These are phyloP conservation scores for Geosiphon pyriformis DNA, from an alignment of 192 early-diverging fungal genomes.

Conservation along the genomic window DNA sequence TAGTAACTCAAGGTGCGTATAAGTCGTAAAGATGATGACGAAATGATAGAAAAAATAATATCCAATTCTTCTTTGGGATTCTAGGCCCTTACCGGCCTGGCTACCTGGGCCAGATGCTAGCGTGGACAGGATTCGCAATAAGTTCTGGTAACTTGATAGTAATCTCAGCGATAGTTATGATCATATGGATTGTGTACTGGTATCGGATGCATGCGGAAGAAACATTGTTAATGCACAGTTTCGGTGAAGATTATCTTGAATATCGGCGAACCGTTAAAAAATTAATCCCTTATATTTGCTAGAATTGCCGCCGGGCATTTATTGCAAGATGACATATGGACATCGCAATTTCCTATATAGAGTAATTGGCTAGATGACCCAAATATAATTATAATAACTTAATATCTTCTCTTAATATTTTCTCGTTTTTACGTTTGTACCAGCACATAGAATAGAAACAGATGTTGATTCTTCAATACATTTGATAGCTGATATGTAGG, in stretches of 20 bases:
- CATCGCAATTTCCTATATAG: too few species aligned
- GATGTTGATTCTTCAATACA: too few species aligned
- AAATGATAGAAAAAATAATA: not conserved
- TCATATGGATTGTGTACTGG: constrained; percentile 19
- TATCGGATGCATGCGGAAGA: constrained; percentile 33
- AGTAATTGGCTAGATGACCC: too few species aligned
- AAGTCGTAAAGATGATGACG: not conserved
- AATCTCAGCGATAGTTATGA: constrained; percentile 11
- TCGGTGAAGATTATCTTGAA: constrained; percentile 40
- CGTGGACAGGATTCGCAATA: constrained; percentile 34
- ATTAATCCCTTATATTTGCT: constrained; percentile 13
- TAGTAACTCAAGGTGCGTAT: constrained; percentile 3
- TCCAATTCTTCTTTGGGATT: constrained; percentile 3
- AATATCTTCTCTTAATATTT: too few species aligned
- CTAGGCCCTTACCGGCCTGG: constrained; percentile 36
- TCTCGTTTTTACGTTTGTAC: too few species aligned
- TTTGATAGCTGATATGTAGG: too few species aligned
- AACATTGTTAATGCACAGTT: constrained; percentile 28
- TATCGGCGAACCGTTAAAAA: constrained; percentile 21
- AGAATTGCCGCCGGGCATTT: too few species aligned
- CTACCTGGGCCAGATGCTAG: constrained; percentile 27
- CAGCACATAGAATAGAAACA: too few species aligned
- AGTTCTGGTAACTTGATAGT: constrained; percentile 24
- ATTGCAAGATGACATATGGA: too few species aligned
- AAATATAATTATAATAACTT: too few species aligned